A percentile compares a stretch with the other conserved stretches of the same genome.
Evolutionary conservation across 2,329 filamentous ascomycete genomes (phyloP).

Genomic region (Achaetomium macrosporum): DNA sequence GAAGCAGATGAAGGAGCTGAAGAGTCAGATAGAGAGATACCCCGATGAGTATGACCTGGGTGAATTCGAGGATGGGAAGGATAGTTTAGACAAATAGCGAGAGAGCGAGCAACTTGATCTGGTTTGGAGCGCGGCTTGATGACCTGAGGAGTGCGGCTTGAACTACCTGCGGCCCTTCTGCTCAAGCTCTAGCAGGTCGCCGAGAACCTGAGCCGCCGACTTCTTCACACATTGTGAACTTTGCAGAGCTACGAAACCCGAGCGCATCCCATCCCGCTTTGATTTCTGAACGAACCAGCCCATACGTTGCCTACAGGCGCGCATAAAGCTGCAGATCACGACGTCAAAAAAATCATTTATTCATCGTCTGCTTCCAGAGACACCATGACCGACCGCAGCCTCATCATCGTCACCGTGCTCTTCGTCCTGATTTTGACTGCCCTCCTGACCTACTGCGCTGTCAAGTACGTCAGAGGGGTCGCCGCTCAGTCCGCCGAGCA

Average conservation of each 20-base stretch:
- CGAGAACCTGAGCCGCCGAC: not conserved
- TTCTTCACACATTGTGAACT: not conserved
- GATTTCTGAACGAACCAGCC: not conserved
- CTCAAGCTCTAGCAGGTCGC: too few species aligned
- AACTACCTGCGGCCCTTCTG: too few species aligned
- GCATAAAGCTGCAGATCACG: not conserved
- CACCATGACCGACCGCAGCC: not conserved
- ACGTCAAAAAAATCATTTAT: not conserved
- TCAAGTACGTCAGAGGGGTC: slow-evolving; percentile 4
- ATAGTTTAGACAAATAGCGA: slow-evolving; percentile 25
- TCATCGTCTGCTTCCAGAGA: not conserved
- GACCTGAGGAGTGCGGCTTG: too few species aligned
- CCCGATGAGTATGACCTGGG: slow-evolving; percentile 78
- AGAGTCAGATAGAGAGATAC: slow-evolving; percentile 73
- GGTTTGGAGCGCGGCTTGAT: not conserved
- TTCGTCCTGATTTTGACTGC: slow-evolving; percentile 1
- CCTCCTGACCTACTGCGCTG: not conserved
- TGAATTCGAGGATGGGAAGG: slow-evolving; percentile 30
- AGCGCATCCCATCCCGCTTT: not conserved
- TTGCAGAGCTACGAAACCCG: not conserved
- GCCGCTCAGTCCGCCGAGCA: not conserved
- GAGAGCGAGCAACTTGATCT: slow-evolving; percentile 6
- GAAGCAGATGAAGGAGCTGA: slow-evolving; percentile 69
- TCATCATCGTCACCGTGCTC: slow-evolving; percentile 11
- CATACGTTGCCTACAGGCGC: not conserved